Base-by-base conservation (phyloP, 768 basidiomycete genomes). In the Pulveroboletus sp. region DNA sequence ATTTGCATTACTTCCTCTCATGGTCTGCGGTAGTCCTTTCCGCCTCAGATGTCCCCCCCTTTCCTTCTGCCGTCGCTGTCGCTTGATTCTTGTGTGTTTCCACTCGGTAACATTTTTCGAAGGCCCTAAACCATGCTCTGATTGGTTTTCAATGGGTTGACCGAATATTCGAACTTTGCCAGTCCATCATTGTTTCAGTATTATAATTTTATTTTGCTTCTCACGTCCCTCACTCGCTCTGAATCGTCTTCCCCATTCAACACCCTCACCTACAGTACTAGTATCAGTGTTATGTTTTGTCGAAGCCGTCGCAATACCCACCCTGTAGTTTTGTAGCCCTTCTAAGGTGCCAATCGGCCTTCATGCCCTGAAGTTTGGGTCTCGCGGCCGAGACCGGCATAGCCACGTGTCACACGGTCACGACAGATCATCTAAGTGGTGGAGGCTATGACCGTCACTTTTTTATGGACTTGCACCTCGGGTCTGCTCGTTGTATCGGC, bases 311-410 rank as follows among this genome's bases (percentile, higher is more conserved):
- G 56, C 65, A 65, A 70, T 70, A 70, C 69, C 64, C 57, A 46
- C 18, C 46, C 39, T 70, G 65, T 70, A 70, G 67, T 68, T 64
- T 63, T 67, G 65, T 69, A 66, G 64, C 58, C 48, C 39, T 60
- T 49, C 32, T 38, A 48, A 50, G 51, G 35, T 47, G 47, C 37
- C 39, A 42, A 50, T 44, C 40, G 8, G 32, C 15, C 18, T 47
- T 24, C 24, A 15, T 11, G 11, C 31, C 31, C 11, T 31, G 6
- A 8, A 8, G 31, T 31, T 31, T 1, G 31, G 2, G 1, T 15
- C 33, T 15, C 15, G 14, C 15, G 6, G 14, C 7, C 26, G 39
- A n/a, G 24, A 6, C 10, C 21, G 12, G 33, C 43, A 65, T 48
- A 55, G 63, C 63, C 62, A 59, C 38, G 10, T 27, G 12, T 57